A percentile compares a stretch with the other conserved stretches of the same genome.
These are phyloP conservation scores for Chlorencoelia australis DNA, from an alignment of 2,329 filamentous ascomycete genomes.

Conservation along the genomic window DNA sequence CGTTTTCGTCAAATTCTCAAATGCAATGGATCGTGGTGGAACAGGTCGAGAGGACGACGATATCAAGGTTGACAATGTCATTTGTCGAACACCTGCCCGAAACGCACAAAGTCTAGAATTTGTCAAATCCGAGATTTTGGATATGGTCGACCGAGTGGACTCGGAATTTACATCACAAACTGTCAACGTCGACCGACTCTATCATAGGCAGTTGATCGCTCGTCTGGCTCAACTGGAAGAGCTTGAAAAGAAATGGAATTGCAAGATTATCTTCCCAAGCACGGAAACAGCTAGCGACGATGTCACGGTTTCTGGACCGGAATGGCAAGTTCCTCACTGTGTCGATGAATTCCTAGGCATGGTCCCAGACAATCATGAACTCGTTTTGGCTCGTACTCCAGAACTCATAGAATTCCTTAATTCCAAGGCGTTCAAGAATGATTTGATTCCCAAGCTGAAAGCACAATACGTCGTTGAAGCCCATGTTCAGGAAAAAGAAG, in stretches of 20 bases:
- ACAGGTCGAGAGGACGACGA: slow-evolving; percentile 95
- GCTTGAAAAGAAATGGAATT: slow-evolving; percentile 98
- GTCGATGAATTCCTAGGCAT: slow-evolving; percentile 95
- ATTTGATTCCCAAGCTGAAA: slow-evolving; percentile 76
- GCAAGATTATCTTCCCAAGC: slow-evolving; percentile 97
- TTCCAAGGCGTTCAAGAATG: slow-evolving; percentile 69
- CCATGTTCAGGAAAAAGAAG: slow-evolving; percentile 55
- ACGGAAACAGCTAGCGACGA: slow-evolving; percentile 96
- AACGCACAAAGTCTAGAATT: slow-evolving; percentile 95
- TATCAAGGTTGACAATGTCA: slow-evolving; percentile 97
- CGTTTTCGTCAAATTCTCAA: slow-evolving; percentile 98
- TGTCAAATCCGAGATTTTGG: slow-evolving; percentile 97
- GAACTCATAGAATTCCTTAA: slow-evolving; percentile 74
- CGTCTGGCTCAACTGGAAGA: slow-evolving; percentile 85
- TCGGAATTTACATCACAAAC: slow-evolving; percentile 94
- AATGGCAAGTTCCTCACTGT: slow-evolving; percentile 96
- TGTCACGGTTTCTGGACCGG: slow-evolving; percentile 88
- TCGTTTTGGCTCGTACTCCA: slow-evolving; percentile 67
- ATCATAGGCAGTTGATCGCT: slow-evolving; percentile 86
- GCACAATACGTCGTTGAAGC: slow-evolving; percentile 87
- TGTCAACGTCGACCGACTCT: slow-evolving; percentile 86
- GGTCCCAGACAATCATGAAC: slow-evolving; percentile 92
- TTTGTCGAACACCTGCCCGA: slow-evolving; percentile 91
- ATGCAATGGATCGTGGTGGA: slow-evolving; percentile 90
- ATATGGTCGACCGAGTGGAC: slow-evolving; percentile 85